Evolutionary conservation across 2,329 filamentous ascomycete species (phyloP).

Genomic region (Calycina herbarum): DNA sequence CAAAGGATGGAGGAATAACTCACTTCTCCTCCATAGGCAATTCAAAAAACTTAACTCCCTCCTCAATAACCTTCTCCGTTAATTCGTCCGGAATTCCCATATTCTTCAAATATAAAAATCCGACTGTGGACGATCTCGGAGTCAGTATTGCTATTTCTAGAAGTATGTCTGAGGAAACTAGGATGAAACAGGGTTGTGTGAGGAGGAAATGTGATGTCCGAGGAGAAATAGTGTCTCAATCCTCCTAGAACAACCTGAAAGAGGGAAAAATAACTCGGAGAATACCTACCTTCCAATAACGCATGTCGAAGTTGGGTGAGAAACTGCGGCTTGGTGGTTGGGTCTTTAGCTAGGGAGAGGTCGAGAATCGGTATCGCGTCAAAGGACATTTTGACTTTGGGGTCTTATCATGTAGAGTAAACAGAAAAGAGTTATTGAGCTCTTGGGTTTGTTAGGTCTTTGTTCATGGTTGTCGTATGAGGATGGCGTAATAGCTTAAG

Average conservation of each 20-base stretch:
- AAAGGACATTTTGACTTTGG: conserved; percentile 50
- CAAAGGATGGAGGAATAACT: conserved; percentile 22
- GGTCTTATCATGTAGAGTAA: not conserved
- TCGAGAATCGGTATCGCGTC: conserved; percentile 76
- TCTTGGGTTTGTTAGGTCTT: not conserved
- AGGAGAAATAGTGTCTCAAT: no score
- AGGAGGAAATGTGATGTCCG: no score
- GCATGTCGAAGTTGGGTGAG: conserved; percentile 70
- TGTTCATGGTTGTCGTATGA: not conserved
- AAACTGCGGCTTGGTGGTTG: conserved; percentile 69
- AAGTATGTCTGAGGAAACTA: no score
- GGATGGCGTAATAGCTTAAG: conserved; percentile 4
- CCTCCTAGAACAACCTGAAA: no score
- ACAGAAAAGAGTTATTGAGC: not conserved
- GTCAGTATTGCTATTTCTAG: no score
- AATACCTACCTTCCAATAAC: conserved; percentile 57
- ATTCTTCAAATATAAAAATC: conserved; percentile 83
- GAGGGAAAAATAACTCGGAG: no score
- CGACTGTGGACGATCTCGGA: conserved; percentile 48
- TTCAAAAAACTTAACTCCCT: conserved; percentile 75
- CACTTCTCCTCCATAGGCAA: conserved; percentile 75
- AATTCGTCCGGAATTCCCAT: conserved; percentile 69
- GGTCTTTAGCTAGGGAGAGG: conserved; percentile 63
- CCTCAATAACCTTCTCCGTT: conserved; percentile 62
- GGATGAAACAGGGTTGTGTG: no score